Conservation (phyloP, 208 protist species). For the Trypanosoma mega region DNA sequence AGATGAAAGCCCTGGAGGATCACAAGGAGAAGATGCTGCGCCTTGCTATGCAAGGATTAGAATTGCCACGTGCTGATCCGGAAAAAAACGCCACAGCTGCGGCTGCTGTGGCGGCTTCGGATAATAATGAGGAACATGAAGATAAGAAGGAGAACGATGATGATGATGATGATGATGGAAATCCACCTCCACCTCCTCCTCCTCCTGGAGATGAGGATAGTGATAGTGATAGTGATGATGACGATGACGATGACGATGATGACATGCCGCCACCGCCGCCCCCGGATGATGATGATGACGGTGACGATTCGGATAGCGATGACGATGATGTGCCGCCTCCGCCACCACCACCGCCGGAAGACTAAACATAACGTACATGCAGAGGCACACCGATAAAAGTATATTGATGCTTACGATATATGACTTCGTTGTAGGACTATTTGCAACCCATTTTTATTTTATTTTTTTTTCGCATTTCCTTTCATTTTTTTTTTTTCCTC, state of each 20-base stretch:
- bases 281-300: conserved; percentile 5
- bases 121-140: conserved; percentile 1
- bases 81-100: background rate
- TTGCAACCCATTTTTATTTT: no score
- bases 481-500: background rate
- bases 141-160: background rate
- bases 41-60: conserved; percentile 8
- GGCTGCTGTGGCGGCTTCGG: background rate
- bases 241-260: conserved; percentile 3
- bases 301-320: no score
- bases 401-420: no score
- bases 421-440: no score
- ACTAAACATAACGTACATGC: background rate
- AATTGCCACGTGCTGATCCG: background rate
- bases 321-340: conserved; percentile 3
- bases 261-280: conserved; percentile 1
- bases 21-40: conserved; percentile 24
- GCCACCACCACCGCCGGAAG: conserved; percentile 10
- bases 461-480: no score
- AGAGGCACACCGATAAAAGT: background rate
- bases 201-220: background rate
- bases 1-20: conserved; percentile 8
- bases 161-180: conserved; percentile 3
- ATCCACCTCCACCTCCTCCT: conserved; percentile 13
- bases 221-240: background rate